Conservation (phyloP, 2,329 filamentous ascomycete genomes). For the Pseudogymnoascus sp. region DNA sequence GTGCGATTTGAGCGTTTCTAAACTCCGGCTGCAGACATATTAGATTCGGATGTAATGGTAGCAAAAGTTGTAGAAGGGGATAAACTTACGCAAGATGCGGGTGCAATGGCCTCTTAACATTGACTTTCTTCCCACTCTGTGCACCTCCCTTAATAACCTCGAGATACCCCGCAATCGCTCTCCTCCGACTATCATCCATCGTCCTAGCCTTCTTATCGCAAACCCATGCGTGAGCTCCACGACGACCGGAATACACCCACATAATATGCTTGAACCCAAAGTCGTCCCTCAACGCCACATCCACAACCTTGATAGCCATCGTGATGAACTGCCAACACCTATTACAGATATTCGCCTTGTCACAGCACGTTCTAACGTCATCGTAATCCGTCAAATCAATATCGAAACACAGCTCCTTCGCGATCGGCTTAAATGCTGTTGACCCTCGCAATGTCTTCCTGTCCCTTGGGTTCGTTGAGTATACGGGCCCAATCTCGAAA, state of each 20-base stretch:
- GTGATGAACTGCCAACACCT: conserved; percentile 97
- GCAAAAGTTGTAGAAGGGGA: not conserved
- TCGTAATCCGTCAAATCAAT: conserved; percentile 99
- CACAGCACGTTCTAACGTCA: conserved; percentile 89
- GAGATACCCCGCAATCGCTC: conserved; percentile 79
- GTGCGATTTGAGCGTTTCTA: conserved; percentile 74
- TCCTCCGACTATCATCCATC: conserved; percentile 78
- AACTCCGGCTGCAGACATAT: conserved; percentile 53
- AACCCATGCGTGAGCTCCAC: conserved; percentile 97
- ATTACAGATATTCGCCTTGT: conserved; percentile 83
- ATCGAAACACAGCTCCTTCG: conserved; percentile 97
- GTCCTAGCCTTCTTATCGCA: conserved; percentile 80
- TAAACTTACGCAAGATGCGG: conserved; percentile 66
- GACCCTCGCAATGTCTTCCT: conserved; percentile 78
- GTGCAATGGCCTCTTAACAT: conserved; percentile 75
- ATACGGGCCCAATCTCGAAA: conserved; percentile 98
- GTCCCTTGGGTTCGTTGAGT: conserved; percentile 87
- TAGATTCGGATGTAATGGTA: conserved; percentile 7
- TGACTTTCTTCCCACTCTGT: conserved; percentile 80
- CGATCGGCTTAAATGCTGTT: conserved; percentile 72
- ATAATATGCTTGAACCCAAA: conserved; percentile 96
- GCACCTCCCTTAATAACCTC: conserved; percentile 83
- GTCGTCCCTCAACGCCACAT: conserved; percentile 79
- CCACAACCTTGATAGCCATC: conserved; percentile 93
- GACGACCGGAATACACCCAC: conserved; percentile 96